Conservation (phyloP, 2,329 filamentous ascomycete genomes). For the Calycina marina region DNA sequence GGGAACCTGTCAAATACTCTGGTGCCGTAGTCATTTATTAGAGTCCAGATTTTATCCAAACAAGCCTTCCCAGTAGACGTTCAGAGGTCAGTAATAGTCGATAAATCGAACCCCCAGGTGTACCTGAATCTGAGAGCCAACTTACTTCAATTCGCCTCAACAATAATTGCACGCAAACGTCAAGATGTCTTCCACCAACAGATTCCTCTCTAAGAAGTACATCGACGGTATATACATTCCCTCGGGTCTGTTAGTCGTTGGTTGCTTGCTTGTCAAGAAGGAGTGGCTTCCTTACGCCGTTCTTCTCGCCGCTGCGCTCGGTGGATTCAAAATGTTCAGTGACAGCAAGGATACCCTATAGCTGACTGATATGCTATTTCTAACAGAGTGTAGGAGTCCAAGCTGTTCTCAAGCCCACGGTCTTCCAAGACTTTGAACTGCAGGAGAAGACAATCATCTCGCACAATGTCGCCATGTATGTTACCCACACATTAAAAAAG, state of each 20-base stretch:
- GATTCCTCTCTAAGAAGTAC: conserved; percentile 39
- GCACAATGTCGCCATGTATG: conserved; percentile 92
- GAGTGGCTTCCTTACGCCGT: conserved; percentile 63
- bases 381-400: conserved; percentile 41
- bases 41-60: too few relatives aligned
- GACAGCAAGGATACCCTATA: background rate
- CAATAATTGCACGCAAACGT: conserved; percentile 6
- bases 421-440: conserved; percentile 85
- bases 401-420: conserved; percentile 73
- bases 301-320: conserved; percentile 48
- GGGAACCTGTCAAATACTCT: too few relatives aligned
- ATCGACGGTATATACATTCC: conserved; percentile 75
- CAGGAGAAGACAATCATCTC: conserved; percentile 91
- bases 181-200: conserved; percentile 8
- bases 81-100: too few relatives aligned
- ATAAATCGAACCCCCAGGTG: too few relatives aligned
- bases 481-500: conserved; percentile 3
- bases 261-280: conserved; percentile 62
- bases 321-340: conserved; percentile 55
- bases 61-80: too few relatives aligned
- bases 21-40: too few relatives aligned
- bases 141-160: too few relatives aligned
- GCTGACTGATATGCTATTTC: conserved; percentile 1
- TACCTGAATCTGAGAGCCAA: too few relatives aligned
- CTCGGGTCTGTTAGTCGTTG: conserved; percentile 61